Percentiles rank a stretch among this genome's conserved stretches.
Conservation (phyloP, 2,329 filamentous ascomycete genomes). For the Exserohilum turcica region DNA sequence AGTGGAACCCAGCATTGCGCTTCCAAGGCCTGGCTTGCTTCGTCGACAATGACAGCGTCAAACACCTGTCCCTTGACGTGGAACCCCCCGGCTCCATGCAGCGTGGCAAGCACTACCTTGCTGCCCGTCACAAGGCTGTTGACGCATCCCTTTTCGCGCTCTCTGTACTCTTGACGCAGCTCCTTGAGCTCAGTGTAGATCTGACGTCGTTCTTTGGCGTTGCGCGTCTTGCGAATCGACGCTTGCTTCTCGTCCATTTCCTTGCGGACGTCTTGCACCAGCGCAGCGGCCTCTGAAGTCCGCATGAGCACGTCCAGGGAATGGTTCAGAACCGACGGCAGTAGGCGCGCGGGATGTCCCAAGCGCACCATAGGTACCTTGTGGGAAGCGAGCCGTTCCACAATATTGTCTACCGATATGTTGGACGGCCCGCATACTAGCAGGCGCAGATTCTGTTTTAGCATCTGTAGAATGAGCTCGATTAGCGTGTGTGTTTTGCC, state of each 20-base stretch:
- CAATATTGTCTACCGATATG: slow-evolving; percentile 97
- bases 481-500: slow-evolving; percentile 97
- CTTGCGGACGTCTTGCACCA: slow-evolving; percentile 85
- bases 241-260: slow-evolving; percentile 94
- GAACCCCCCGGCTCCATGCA: slow-evolving; percentile 88
- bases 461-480: slow-evolving; percentile 89
- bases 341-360: slow-evolving; percentile 86
- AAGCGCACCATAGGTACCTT: slow-evolving; percentile 87
- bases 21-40: slow-evolving; percentile 93
- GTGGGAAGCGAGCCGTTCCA: slow-evolving; percentile 84
- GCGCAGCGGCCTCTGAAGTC: slow-evolving; percentile 84
- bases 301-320: slow-evolving; percentile 90
- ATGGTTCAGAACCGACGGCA: slow-evolving; percentile 86
- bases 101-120: slow-evolving; percentile 86
- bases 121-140: slow-evolving; percentile 74
- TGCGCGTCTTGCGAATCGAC: slow-evolving; percentile 84
- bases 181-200: slow-evolving; percentile 87
- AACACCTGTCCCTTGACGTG: slow-evolving; percentile 81
- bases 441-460: slow-evolving; percentile 73
- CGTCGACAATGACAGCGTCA: slow-evolving; percentile 93
- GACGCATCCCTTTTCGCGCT: slow-evolving; percentile 82
- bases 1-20: slow-evolving; percentile 97
- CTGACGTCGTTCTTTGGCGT: slow-evolving; percentile 74
- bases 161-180: slow-evolving; percentile 83
- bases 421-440: slow-evolving; percentile 97